Percentiles rank a stretch among this genome's conserved stretches.
phyloP scores from a whole-genome alignment of 208 protist genomes.

The Acanthamoeba lenticulata region DNA sequence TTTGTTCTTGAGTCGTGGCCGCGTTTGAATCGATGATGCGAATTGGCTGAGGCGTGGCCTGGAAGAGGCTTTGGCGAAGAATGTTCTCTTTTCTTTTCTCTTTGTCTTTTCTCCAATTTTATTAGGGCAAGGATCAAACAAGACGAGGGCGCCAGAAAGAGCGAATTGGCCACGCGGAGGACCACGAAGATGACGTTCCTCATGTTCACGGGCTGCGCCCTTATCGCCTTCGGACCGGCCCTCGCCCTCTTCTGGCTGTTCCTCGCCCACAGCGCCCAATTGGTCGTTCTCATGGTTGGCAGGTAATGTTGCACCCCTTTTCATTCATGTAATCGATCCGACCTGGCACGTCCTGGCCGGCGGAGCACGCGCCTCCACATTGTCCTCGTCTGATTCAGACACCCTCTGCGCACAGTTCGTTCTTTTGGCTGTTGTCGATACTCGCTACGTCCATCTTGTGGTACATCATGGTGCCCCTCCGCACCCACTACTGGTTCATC shows the following conservation, averaged over 20 bases:
- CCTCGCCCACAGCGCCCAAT: neutral
- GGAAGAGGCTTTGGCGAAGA: too few relatives aligned
- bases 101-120: too few relatives aligned
- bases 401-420: neutral
- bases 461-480: neutral
- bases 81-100: too few relatives aligned
- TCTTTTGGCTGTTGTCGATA: constrained; percentile 18
- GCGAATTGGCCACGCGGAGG: too few relatives aligned
- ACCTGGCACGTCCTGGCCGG: too few relatives aligned
- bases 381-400: too few relatives aligned
- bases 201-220: neutral
- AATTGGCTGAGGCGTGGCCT: too few relatives aligned
- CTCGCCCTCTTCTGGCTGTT: neutral
- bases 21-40: too few relatives aligned
- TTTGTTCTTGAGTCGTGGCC: neutral
- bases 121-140: too few relatives aligned
- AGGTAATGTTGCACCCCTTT: neutral
- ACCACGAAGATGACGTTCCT: constrained; percentile 14
- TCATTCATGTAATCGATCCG: too few relatives aligned
- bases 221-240: neutral
- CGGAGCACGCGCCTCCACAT: too few relatives aligned
- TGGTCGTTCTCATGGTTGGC: neutral
- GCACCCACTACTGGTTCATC: neutral
- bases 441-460: neutral
- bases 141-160: too few relatives aligned